Evolutionary conservation across 352 stramenopile genomes (phyloP).

Genomic region (Pythium periplocum): DNA sequence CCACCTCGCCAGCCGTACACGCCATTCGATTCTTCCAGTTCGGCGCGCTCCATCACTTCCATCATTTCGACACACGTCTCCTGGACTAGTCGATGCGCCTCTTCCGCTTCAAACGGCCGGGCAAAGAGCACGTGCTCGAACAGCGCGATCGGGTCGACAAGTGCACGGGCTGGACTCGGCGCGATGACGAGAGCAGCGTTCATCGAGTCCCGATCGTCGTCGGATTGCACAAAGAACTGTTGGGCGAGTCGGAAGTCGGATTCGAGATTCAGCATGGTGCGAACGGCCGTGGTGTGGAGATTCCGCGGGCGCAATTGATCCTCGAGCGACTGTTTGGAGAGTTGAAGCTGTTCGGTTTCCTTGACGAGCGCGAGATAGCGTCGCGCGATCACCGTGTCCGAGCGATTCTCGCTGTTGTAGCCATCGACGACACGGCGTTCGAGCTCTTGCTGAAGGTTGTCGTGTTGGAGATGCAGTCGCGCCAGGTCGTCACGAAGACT

Average conservation of each 20-base stretch:
- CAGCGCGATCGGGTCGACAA: conserved; percentile 21
- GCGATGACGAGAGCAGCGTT: background rate
- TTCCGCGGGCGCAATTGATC: conserved; percentile 1
- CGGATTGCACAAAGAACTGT: too few relatives aligned
- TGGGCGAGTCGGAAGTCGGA: background rate
- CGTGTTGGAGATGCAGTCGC: conserved; percentile 12
- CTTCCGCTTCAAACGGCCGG: conserved; percentile 25
- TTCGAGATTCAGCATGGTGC: background rate
- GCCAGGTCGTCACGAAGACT: conserved; percentile 7
- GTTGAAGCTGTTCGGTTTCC: conserved; percentile 36
- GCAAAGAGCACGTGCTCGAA: conserved; percentile 48
- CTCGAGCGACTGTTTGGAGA: conserved; percentile 9
- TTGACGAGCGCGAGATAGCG: conserved; percentile 26
- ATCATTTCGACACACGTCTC: conserved; percentile 63
- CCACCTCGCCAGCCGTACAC: conserved; percentile 51
- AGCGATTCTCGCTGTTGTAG: background rate
- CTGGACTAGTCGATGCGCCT: conserved; percentile 42
- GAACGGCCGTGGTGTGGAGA: background rate
- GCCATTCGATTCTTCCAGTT: conserved; percentile 33
- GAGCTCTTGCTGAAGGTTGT: conserved; percentile 26
- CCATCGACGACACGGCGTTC: conserved; percentile 3
- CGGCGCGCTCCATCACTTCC: conserved; percentile 22
- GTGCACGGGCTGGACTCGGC: background rate
- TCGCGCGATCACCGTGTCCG: conserved; percentile 1
- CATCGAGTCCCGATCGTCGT: background rate